Conservation (phyloP, 164 flowering plant species). For the Chimonanthus salicifolius region DNA sequence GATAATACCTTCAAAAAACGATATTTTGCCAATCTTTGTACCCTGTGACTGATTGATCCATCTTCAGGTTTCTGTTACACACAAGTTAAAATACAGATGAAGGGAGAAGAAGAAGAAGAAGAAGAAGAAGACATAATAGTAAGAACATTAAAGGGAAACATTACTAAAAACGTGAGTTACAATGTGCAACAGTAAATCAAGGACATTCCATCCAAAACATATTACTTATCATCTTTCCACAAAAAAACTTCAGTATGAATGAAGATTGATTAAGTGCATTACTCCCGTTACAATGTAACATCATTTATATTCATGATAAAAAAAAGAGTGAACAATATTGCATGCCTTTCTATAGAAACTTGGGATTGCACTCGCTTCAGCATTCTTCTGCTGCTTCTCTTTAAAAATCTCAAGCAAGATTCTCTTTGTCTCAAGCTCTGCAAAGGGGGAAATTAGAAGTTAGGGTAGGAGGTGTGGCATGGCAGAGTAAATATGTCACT, state of each 20-base stretch:
- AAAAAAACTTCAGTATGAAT: no score
- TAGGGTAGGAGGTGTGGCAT: neutral
- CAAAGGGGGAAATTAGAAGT: slow-evolving; percentile 2
- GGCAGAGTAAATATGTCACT: no score
- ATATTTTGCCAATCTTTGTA: slow-evolving; percentile 82
- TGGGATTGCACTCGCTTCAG: slow-evolving; percentile 83
- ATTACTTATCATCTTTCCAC: no score
- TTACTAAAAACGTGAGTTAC: no score
- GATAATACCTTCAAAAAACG: slow-evolving; percentile 74
- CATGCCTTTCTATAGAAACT: slow-evolving; percentile 88
- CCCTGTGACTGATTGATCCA: slow-evolving; percentile 92
- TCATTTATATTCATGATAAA: slow-evolving; percentile 3
- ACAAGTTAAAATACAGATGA: neutral
- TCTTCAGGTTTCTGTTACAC: slow-evolving; percentile 84
- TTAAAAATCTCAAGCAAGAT: slow-evolving; percentile 90
- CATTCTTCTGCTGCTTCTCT: slow-evolving; percentile 85
- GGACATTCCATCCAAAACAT: no score
- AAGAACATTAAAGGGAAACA: no score
- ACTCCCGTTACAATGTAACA: neutral
- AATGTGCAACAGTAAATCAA: no score
- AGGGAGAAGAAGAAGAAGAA: no score
- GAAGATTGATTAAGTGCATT: no score
- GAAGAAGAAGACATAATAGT: no score
- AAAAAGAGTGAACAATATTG: neutral
- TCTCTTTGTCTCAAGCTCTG: slow-evolving; percentile 95